A percentile compares a stretch with the other conserved stretches of the same genome.
phyloP scores from a whole-genome alignment of 345 rosid genomes.

The Erucastrum elatum region DNA sequence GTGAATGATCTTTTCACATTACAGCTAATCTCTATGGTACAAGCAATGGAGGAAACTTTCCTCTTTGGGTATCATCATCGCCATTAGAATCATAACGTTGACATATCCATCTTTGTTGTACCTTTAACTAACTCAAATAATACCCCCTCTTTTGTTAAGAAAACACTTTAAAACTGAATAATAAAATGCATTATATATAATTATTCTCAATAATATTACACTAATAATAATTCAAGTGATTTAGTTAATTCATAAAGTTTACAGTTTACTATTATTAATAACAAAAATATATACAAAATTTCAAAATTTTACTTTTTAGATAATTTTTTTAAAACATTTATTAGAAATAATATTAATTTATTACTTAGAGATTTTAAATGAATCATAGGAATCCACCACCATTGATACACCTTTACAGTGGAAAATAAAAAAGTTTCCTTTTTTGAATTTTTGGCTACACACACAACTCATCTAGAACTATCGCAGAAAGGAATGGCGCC shows the following conservation, averaged over 20 bases:
- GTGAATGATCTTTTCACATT: constrained; percentile 32
- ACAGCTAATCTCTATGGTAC: constrained; percentile 46
- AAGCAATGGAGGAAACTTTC: constrained; percentile 53
- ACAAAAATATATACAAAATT: not conserved
- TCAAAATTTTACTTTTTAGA: not conserved
- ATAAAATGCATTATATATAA: too few relatives aligned
- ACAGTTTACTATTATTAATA: not conserved
- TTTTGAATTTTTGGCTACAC: constrained; percentile 15
- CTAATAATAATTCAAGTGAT: not conserved
- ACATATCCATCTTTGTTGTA: not conserved
- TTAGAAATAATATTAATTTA: not conserved
- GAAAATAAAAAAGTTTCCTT: not conserved
- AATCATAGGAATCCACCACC: constrained; percentile 35
- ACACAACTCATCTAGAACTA: constrained; percentile 39
- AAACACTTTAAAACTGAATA: not conserved
- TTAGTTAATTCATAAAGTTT: not conserved
- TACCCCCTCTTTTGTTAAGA: not conserved
- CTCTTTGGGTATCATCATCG: constrained; percentile 29
- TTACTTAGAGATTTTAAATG: constrained; percentile 16
- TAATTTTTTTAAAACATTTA: not conserved
- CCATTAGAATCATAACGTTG: not conserved
- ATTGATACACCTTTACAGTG: constrained; percentile 36
- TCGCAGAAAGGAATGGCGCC: constrained; percentile 45
- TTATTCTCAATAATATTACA: not conserved
- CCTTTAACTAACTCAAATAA: not conserved